phyloP scores from a whole-genome alignment of 805 yeast species.

The Candida corydali region DNA sequence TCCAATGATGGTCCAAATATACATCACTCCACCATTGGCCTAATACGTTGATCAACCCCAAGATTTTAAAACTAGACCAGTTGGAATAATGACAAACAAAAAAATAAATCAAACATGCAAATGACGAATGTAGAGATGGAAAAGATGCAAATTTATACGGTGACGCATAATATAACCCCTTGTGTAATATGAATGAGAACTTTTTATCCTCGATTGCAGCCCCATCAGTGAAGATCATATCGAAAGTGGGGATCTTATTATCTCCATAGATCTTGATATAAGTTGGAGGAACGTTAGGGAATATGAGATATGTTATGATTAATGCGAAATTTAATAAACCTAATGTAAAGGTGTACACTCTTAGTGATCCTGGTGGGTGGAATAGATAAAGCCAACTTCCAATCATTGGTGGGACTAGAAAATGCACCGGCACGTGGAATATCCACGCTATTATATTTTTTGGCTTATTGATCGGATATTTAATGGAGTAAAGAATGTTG shows the following conservation, averaged over 20 bases:
- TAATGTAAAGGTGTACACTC: slow-evolving; percentile 48
- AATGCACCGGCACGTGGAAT: slow-evolving; percentile 58
- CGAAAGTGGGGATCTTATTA: slow-evolving; percentile 52
- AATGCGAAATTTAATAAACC: slow-evolving; percentile 62
- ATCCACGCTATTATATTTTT: slow-evolving; percentile 59
- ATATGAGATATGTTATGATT: slow-evolving; percentile 53
- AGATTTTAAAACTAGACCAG: slow-evolving; percentile 28
- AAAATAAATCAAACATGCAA: slow-evolving; percentile 51
- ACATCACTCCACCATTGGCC: slow-evolving; percentile 76
- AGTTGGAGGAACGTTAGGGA: slow-evolving; percentile 78
- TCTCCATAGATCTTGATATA: slow-evolving; percentile 60
- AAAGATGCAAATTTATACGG: slow-evolving; percentile 70
- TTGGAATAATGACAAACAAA: slow-evolving; percentile 38
- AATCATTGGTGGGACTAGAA: slow-evolving; percentile 57
- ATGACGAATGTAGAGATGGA: slow-evolving; percentile 62
- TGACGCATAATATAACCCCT: slow-evolving; percentile 59
- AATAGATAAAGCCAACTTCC: slow-evolving; percentile 61
- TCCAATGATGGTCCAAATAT: slow-evolving; percentile 70
- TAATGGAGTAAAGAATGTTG: slow-evolving; percentile 41
- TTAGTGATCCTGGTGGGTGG: slow-evolving; percentile 61
- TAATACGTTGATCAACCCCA: slow-evolving; percentile 42
- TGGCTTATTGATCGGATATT: slow-evolving; percentile 37
- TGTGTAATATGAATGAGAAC: slow-evolving; percentile 55
- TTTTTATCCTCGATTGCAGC: slow-evolving; percentile 61
- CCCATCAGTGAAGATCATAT: slow-evolving; percentile 72